Conservation (phyloP, 768 basidiomycete genomes). For the Chiua virens region DNA sequence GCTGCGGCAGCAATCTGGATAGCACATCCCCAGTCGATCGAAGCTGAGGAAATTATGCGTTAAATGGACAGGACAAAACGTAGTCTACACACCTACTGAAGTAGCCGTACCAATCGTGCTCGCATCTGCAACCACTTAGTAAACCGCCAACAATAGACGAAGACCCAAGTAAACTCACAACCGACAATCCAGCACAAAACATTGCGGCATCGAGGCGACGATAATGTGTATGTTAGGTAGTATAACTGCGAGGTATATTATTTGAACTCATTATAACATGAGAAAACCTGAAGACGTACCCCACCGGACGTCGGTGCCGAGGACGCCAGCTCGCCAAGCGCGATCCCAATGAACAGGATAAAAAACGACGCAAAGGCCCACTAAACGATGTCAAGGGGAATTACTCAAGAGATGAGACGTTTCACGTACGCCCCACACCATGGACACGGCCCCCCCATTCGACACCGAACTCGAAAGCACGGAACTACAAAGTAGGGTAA, state of each 20-base stretch:
- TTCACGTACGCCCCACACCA: conserved; percentile 41
- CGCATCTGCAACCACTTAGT: conserved; percentile 31
- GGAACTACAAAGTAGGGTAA: conserved; percentile 29
- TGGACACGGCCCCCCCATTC: conserved; percentile 45
- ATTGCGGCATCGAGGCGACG: conserved; percentile 53
- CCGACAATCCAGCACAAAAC: conserved; percentile 68
- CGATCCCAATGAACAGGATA: conserved; percentile 36
- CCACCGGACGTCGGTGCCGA: conserved; percentile 41
- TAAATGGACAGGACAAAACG: background rate
- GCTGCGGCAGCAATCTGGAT: conserved; percentile 64
- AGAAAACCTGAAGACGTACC: conserved; percentile 12
- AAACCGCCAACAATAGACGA: background rate
- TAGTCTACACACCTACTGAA: conserved; percentile 24
- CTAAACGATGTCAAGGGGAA: conserved; percentile 2
- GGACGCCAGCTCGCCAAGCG: conserved; percentile 39
- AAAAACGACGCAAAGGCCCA: conserved; percentile 39
- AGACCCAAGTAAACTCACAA: conserved; percentile 37
- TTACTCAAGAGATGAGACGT: too few species aligned
- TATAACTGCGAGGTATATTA: conserved; percentile 41
- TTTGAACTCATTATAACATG: background rate
- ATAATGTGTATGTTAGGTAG: conserved; percentile 62
- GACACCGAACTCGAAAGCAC: conserved; percentile 43
- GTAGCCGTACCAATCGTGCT: conserved; percentile 53
- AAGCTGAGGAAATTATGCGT: conserved; percentile 36
- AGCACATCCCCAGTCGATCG: conserved; percentile 64